Conservation (phyloP, 176 grass and related monocot species). For the Carex kokanica region DNA sequence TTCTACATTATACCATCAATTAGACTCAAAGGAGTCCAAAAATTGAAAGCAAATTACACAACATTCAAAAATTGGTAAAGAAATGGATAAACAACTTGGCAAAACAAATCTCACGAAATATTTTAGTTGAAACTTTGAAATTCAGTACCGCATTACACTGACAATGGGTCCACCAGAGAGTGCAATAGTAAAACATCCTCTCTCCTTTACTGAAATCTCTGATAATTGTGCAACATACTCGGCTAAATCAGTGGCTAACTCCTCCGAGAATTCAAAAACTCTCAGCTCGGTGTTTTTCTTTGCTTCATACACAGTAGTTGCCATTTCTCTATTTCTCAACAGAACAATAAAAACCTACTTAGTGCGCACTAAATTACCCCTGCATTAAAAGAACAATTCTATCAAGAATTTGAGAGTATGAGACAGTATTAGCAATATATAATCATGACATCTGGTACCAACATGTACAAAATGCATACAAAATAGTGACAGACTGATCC, state of each 20-base stretch:
- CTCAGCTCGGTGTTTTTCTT: constrained; percentile 68
- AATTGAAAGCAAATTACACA: neutral
- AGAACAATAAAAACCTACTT: constrained; percentile 23
- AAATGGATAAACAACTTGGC: no score
- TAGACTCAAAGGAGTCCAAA: neutral
- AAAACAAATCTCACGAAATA: neutral
- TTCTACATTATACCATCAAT: neutral
- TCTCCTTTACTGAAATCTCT: constrained; percentile 93
- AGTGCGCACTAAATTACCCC: constrained; percentile 34
- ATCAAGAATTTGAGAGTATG: constrained; percentile 25
- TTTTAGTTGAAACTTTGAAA: constrained; percentile 15
- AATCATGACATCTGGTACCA: constrained; percentile 14
- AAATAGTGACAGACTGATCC: neutral
- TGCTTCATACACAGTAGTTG: constrained; percentile 41
- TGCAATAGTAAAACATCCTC: constrained; percentile 83
- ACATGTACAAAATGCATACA: constrained; percentile 17
- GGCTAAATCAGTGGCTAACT: constrained; percentile 73
- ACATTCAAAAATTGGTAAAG: neutral
- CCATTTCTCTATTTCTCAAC: constrained; percentile 39
- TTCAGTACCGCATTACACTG: constrained; percentile 65
- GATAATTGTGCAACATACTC: constrained; percentile 90
- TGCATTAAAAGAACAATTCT: constrained; percentile 32
- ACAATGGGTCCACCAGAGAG: constrained; percentile 75
- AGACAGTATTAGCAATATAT: neutral
- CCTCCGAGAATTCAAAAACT: constrained; percentile 73